Evolutionary conservation across 2,329 filamentous ascomycete species (phyloP).

Genomic region (Aspergillus aculeatinus): DNA sequence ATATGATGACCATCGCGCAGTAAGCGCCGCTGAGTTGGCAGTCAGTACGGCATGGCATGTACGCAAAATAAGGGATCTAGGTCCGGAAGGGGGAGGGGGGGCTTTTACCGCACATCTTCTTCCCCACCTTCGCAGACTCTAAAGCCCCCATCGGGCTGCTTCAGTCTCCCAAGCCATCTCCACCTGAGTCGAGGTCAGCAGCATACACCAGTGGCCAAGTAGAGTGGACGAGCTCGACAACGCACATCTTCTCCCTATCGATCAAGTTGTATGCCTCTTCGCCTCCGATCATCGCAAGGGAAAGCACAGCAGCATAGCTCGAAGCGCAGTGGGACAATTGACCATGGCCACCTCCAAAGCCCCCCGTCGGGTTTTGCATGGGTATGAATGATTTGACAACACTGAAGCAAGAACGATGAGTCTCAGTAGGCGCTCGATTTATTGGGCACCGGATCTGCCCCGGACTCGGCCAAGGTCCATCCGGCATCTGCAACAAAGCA

Average conservation of each 20-base stretch:
- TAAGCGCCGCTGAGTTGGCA: conserved; percentile 70
- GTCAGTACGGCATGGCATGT: conserved; percentile 20
- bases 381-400: conserved; percentile 72
- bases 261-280: conserved; percentile 71
- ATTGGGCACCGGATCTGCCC: neutral
- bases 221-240: conserved; percentile 14
- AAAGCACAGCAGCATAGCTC: conserved; percentile 80
- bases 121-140: conserved; percentile 82
- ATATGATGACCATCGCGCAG: conserved; percentile 82
- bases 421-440: neutral
- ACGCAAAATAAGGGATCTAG: conserved; percentile 9
- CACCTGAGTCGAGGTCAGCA: conserved; percentile 53
- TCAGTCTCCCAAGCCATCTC: conserved; percentile 83
- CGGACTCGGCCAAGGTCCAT: neutral
- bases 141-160: conserved; percentile 87
- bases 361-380: conserved; percentile 79
- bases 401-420: conserved; percentile 32
- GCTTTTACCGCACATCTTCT: conserved; percentile 76
- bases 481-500: conserved; percentile 3
- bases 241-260: conserved; percentile 72
- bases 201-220: conserved; percentile 9
- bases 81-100: neutral
- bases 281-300: conserved; percentile 75
- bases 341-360: conserved; percentile 91
- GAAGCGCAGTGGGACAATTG: conserved; percentile 86